Evolutionary conservation across 1,139 yeast species (phyloP), one percentile per base, ranked within the genome.

Genomic region (Debaryomyces fabryi): DNA sequence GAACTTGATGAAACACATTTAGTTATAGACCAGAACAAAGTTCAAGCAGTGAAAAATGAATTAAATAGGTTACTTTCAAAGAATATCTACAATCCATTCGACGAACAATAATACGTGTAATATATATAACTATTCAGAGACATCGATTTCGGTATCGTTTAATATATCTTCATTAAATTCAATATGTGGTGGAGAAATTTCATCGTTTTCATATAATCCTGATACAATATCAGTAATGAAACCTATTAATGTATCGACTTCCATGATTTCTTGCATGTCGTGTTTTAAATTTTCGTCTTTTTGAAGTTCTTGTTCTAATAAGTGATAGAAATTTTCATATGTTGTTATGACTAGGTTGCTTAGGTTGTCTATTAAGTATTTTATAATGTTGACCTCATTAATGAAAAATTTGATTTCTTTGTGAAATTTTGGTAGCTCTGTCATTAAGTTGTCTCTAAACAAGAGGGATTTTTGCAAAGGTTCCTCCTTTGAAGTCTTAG

Each of bases 1-100:
- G 98, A 92, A 58, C 76, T 93, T 43, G 98, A 93, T 63, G 97
- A 92, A 39, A 88, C 95, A 1, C 97, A 93, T 66, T 68, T 93
- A 25, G 72, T 93, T 51, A 86, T 93, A 27, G 93, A 88, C 54
- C 86, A 86, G 34, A 80, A 81, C 39, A 86, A 85, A 67, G 88
- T 92, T 4, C 85, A 82, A 33, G 84, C 76, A 59, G 85, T 93
- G 48, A 92, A 91, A 59, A 73, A 69, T 48, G 96, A 92, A 64
- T 75, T 93, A 58, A 90, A 88, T 63, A 71, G 82, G 54, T 68
- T 89, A 53, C 71, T 92, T 32, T 85, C 96, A 3, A 85, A 88
- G 65, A 93, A 92, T 61, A 85, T 92, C 1, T 92, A 87, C 66
- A 86, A 88, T 60, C 95, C 96, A 1, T 74, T 85, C 51, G 96